Conservation (phyloP, 2,329 filamentous ascomycete species). For the Ciborinia camelliae region DNA sequence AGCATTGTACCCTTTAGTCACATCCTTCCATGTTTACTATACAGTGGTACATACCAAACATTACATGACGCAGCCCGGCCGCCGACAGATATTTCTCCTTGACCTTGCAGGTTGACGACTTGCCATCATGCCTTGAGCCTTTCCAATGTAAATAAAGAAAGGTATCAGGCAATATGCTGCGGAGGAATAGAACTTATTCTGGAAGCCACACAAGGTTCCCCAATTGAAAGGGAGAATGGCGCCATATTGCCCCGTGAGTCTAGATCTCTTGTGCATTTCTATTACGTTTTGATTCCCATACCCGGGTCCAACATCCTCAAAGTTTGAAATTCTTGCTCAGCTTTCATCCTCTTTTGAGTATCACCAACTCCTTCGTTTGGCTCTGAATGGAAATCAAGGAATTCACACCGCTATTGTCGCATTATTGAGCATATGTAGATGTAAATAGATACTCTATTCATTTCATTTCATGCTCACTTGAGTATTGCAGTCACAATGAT, state of each 20-base stretch:
- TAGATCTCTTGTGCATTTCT: constrained; percentile 18
- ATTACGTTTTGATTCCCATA: constrained; percentile 19
- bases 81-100: background rate
- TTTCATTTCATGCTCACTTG: background rate
- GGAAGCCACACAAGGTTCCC: background rate
- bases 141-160: constrained; percentile 1
- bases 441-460: background rate
- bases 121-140: background rate
- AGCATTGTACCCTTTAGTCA: background rate
- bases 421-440: constrained; percentile 1
- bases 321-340: background rate
- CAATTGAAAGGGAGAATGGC: constrained; percentile 13
- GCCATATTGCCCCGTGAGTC: constrained; percentile 12
- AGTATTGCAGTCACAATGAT: background rate
- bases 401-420: constrained; percentile 8
- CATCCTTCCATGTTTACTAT: background rate
- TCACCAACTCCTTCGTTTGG: constrained; percentile 9
- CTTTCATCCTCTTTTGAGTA: background rate
- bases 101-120: background rate
- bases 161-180: background rate
- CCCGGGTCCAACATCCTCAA: constrained; percentile 11
- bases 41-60: background rate
- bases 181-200: background rate
- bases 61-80: constrained; percentile 1
- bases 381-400: constrained; percentile 6